phyloP scores from a whole-genome alignment of 371 early-diverging fungal species.

The Lichtheimia corymbifera region DNA sequence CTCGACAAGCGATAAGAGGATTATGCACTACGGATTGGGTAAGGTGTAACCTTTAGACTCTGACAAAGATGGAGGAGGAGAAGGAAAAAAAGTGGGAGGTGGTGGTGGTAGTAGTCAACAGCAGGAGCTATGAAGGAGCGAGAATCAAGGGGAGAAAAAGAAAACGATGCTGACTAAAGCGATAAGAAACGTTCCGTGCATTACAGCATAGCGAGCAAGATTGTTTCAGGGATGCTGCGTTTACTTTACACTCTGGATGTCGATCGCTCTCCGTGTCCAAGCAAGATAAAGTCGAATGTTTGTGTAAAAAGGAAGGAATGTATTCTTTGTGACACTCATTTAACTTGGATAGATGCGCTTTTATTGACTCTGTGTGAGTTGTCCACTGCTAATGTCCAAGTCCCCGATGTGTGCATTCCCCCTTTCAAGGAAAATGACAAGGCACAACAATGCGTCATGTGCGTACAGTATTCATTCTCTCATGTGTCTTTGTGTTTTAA shows the following conservation, averaged over 20 bases:
- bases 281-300: slow-evolving; percentile 13
- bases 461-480: not conserved
- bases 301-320: not conserved
- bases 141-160: no score
- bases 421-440: slow-evolving; percentile 1
- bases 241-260: slow-evolving; percentile 10
- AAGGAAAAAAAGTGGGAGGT: no score
- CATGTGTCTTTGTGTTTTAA: not conserved
- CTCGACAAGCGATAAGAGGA: no score
- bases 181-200: slow-evolving; percentile 8
- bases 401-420: slow-evolving; percentile 7
- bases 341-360: slow-evolving; percentile 7
- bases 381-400: slow-evolving; percentile 9
- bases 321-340: no score
- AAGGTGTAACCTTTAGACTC: no score
- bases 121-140: no score
- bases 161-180: no score
- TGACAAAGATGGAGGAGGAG: no score
- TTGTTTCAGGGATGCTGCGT: slow-evolving; percentile 13
- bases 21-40: no score
- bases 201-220: slow-evolving; percentile 12
- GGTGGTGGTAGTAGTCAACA: no score
- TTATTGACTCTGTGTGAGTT: slow-evolving; percentile 14
- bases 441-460: slow-evolving; percentile 6
- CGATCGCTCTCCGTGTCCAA: slow-evolving; percentile 11